Evolutionary conservation across 2,329 filamentous ascomycete species (phyloP).

Genomic region (Aspergillus hortae): DNA sequence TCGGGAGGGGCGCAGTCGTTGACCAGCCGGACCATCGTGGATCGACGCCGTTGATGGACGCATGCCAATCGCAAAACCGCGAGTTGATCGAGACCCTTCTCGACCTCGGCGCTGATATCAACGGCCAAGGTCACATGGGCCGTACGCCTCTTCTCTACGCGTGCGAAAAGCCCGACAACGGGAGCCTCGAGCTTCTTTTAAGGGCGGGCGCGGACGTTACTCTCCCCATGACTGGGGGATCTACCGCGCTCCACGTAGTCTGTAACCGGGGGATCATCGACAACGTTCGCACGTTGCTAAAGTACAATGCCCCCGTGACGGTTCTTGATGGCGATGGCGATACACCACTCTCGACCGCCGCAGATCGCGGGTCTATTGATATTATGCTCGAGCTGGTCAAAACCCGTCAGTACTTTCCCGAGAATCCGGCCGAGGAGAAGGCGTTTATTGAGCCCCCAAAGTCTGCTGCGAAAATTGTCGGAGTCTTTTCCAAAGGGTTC

Average conservation of each 20-base stretch:
- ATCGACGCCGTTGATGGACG: background rate
- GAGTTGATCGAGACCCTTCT: background rate
- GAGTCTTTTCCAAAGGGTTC: background rate
- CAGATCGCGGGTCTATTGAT: background rate
- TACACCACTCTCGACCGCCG: background rate
- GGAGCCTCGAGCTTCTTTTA: background rate
- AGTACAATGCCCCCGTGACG: background rate
- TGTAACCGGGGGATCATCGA: background rate
- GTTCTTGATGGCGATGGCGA: background rate
- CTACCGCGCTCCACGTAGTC: background rate
- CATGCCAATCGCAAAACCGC: background rate
- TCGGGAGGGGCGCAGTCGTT: background rate
- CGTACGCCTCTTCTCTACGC: background rate
- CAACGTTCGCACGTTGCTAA: background rate
- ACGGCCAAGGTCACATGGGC: background rate
- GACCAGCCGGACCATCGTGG: background rate
- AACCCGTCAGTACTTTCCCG: conserved; percentile 3
- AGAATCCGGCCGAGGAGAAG: background rate
- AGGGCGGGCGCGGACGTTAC: background rate
- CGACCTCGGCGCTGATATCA: background rate
- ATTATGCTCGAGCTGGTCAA: conserved; percentile 2
- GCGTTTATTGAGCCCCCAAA: background rate
- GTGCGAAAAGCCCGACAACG: background rate
- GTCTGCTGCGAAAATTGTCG: background rate
- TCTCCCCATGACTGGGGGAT: background rate